phyloP scores from a whole-genome alignment of 768 basidiomycete species.

The Cystofilobasidium bisporidii region DNA sequence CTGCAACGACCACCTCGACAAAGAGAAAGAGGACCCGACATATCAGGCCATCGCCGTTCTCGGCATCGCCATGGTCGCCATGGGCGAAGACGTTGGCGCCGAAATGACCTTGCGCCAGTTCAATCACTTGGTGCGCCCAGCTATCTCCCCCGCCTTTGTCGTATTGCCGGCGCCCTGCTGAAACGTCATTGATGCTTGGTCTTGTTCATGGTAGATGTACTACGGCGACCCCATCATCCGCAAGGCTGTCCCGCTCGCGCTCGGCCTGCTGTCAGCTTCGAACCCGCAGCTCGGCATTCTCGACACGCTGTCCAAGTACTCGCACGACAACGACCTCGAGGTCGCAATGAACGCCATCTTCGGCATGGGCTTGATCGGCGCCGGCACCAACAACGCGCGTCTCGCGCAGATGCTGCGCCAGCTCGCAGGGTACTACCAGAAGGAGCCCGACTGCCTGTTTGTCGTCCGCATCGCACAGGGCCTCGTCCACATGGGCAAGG shows the following conservation, averaged over 20 bases:
- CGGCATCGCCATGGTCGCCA: conserved; percentile 85
- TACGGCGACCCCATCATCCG: conserved; percentile 91
- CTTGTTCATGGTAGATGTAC: conserved; percentile 76
- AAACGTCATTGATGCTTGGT: too few relatives aligned
- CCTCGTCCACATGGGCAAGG: conserved; percentile 98
- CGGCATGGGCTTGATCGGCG: conserved; percentile 96
- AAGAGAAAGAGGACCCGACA: conserved; percentile 54
- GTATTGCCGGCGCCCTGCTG: too few relatives aligned
- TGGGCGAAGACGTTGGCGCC: conserved; percentile 96
- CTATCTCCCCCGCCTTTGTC: too few relatives aligned
- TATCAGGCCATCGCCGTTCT: conserved; percentile 89
- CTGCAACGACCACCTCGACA: conserved; percentile 80
- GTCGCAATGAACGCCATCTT: conserved; percentile 96
- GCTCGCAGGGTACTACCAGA: conserved; percentile 94
- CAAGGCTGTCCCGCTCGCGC: conserved; percentile 84
- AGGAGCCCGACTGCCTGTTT: conserved; percentile 93
- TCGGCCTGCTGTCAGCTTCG: conserved; percentile 87
- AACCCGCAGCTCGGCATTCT: conserved; percentile 90
- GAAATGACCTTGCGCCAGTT: conserved; percentile 97
- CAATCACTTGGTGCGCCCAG: conserved; percentile 78
- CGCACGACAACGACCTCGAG: conserved; percentile 93
- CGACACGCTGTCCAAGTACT: conserved; percentile 96
- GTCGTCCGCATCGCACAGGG: conserved; percentile 86
- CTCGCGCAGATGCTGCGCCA: conserved; percentile 95
- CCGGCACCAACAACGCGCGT: conserved; percentile 96